Percentiles rank a stretch among this genome's conserved stretches.
Conservation (phyloP, 1,284 basidiomycete genomes). For the Pulveroboletus sp. region DNA sequence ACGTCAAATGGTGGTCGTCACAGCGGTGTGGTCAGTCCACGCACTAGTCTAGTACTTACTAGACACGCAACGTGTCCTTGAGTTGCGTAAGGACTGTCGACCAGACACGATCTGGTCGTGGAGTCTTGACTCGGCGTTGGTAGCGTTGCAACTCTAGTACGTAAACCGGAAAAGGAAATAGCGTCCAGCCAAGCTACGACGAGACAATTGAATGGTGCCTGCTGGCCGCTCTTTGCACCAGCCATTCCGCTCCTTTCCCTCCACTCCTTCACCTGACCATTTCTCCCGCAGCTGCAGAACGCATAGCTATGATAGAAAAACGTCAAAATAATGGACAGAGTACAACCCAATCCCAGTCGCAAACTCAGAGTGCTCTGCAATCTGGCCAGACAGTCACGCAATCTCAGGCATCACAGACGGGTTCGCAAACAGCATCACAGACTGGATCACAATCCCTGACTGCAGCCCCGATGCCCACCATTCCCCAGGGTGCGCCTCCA, state of each 20-base stretch:
- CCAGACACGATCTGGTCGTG: background rate
- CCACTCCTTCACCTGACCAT: background rate
- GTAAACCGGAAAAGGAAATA: slow-evolving; percentile 18
- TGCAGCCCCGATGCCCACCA: slow-evolving; percentile 34
- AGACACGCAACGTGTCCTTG: too few species aligned
- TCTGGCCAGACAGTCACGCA: slow-evolving; percentile 1
- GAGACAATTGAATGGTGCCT: too few species aligned
- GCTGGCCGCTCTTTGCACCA: background rate
- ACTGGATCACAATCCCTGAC: slow-evolving; percentile 10
- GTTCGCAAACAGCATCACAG: slow-evolving; percentile 11
- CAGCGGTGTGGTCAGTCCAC: background rate
- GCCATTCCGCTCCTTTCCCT: background rate
- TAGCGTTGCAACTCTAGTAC: background rate
- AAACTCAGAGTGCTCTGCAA: slow-evolving; percentile 4
- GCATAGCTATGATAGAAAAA: background rate
- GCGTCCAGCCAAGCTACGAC: too few species aligned
- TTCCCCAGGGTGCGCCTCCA: slow-evolving; percentile 61
- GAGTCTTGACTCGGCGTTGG: background rate
- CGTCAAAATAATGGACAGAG: slow-evolving; percentile 7
- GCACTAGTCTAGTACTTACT: background rate
- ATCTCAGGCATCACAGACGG: slow-evolving; percentile 8
- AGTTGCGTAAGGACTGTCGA: background rate
- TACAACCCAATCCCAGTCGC: background rate
- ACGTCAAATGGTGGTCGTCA: slow-evolving; percentile 4
- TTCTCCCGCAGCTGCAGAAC: background rate